phyloP scores from a whole-genome alignment of 208 protist genomes.

The Acanthamoeba lenticulata region DNA sequence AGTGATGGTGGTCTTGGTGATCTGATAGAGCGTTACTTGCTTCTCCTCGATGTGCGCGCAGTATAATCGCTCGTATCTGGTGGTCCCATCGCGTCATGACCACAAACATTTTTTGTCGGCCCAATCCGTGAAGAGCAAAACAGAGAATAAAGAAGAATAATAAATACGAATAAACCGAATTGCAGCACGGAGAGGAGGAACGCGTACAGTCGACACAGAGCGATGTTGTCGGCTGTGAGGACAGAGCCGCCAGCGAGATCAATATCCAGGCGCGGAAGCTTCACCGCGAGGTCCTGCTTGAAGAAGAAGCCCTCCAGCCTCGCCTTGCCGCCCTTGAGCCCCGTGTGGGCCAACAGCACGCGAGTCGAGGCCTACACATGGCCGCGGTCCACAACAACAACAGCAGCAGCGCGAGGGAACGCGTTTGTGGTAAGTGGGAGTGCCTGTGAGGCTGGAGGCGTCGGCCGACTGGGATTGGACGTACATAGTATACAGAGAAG shows the following conservation, averaged over 20 bases:
- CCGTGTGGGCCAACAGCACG: not conserved
- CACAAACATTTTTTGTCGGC: too few relatives aligned
- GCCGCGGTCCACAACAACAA: not conserved
- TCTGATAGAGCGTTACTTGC: not conserved
- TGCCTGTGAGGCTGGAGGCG: too few relatives aligned
- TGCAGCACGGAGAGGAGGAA: not conserved
- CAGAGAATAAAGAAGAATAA: too few relatives aligned
- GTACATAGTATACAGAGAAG: not conserved
- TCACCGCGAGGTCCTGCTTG: not conserved
- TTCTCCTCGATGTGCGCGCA: conserved; percentile 6
- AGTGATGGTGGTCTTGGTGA: too few relatives aligned
- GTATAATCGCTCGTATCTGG: conserved; percentile 35
- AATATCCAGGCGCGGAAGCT: not conserved
- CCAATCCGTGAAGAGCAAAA: too few relatives aligned
- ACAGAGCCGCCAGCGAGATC: not conserved
- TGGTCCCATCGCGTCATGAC: not conserved
- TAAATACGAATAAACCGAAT: not conserved
- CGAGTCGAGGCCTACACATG: not conserved
- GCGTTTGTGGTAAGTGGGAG: too few relatives aligned
- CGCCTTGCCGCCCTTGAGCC: not conserved
- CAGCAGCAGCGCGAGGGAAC: too few relatives aligned
- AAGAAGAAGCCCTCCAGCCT: conserved; percentile 32
- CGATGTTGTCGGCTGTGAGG: not conserved
- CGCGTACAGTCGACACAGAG: not conserved
- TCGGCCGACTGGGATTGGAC: too few relatives aligned